Evolutionary conservation across 2,329 filamentous ascomycete species (phyloP).

Genomic region (Celoporthe dispersa): DNA sequence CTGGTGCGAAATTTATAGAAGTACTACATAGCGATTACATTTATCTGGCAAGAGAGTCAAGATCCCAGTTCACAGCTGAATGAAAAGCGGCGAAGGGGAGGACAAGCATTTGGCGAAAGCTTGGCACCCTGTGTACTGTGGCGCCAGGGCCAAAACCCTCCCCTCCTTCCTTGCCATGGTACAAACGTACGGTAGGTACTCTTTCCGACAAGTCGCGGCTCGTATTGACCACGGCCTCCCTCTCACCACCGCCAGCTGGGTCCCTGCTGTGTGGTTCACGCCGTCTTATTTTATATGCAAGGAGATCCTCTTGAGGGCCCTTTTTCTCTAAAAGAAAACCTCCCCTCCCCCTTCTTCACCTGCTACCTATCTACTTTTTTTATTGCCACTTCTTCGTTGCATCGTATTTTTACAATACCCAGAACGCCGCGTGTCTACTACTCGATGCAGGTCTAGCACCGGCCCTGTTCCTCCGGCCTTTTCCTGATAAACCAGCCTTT

Average conservation of each 20-base stretch:
- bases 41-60: background rate
- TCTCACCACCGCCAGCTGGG: background rate
- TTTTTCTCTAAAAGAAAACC: background rate
- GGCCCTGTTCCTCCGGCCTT: background rate
- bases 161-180: background rate
- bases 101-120: background rate
- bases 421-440: constrained; percentile 2
- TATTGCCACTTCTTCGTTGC: background rate
- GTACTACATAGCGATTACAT: background rate
- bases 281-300: constrained; percentile 1
- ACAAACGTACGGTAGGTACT: background rate
- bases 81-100: constrained; percentile 6
- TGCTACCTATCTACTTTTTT: background rate
- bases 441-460: background rate
- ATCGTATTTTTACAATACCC: background rate
- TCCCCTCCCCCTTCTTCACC: background rate
- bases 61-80: background rate
- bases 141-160: background rate
- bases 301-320: background rate
- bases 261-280: background rate
- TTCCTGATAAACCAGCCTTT: background rate
- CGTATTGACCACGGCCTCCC: background rate
- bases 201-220: background rate
- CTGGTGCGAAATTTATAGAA: background rate
- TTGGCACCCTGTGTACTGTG: constrained; percentile 1